These are phyloP conservation scores for Arabidopsis lyrata DNA, from an alignment of 441 rosid species.

Conservation along the genomic window DNA sequence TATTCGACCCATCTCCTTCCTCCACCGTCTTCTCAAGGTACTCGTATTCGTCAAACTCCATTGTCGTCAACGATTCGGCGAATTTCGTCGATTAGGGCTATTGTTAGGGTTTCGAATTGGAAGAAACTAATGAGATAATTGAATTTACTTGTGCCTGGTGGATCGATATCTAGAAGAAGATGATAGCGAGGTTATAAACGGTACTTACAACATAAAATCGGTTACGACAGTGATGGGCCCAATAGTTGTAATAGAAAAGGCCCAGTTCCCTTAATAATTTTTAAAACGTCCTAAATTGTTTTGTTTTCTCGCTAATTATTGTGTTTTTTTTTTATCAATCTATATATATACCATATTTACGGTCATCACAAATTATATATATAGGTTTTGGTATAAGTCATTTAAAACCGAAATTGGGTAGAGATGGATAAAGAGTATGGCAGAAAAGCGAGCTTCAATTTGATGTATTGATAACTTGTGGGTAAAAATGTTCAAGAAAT, in stretches of 20 bases:
- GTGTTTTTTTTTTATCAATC: not conserved
- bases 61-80: conserved; percentile 33
- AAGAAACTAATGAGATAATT: not conserved
- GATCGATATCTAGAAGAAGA: conserved; percentile 33
- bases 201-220: not conserved
- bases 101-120: conserved; percentile 50
- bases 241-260: not conserved
- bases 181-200: conserved; percentile 27
- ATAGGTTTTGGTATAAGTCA: too few relatives aligned
- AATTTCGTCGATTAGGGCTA: conserved; percentile 51
- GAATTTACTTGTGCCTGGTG: not conserved
- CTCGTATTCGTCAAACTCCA: conserved; percentile 96
- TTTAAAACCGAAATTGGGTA: not conserved
- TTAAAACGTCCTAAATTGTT: not conserved
- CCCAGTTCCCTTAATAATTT: conserved; percentile 9
- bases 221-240: conserved; percentile 1
- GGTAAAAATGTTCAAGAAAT: conserved; percentile 28
- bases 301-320: not conserved
- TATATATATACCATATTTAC: not conserved
- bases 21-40: conserved; percentile 91
- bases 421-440: not conserved
- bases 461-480: conserved; percentile 20
- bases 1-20: conserved; percentile 56
- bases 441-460: conserved; percentile 21
- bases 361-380: too few relatives aligned